Percentiles rank a stretch among this genome's conserved stretches.
These are phyloP conservation scores for Amaranthus tricolor DNA, from an alignment of 179 eudicot genomes.

Conservation along the genomic window DNA sequence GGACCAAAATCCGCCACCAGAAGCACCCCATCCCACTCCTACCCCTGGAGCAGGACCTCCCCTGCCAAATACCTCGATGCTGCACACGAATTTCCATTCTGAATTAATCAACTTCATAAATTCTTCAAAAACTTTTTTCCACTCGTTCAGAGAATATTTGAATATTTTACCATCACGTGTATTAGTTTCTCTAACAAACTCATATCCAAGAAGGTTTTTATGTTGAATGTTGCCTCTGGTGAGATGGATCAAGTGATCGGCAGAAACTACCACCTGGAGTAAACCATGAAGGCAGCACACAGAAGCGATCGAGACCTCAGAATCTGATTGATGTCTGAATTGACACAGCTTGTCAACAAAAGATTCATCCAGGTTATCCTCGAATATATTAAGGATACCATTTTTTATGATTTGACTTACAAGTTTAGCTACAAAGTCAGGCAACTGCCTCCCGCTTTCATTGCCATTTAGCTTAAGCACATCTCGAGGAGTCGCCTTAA, in stretches of 20 bases:
- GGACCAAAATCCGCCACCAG: slow-evolving; percentile 85
- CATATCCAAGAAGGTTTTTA: slow-evolving; percentile 22
- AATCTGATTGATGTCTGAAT: slow-evolving; percentile 48
- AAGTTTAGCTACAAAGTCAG: slow-evolving; percentile 66
- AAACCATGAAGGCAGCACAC: slow-evolving; percentile 62
- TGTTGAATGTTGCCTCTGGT: slow-evolving; percentile 30
- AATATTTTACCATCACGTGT: slow-evolving; percentile 57
- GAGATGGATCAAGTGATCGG: slow-evolving; percentile 57
- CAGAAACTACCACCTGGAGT: slow-evolving; percentile 43
- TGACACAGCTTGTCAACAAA: slow-evolving; percentile 48
- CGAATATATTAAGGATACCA: slow-evolving; percentile 42
- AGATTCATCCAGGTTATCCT: slow-evolving; percentile 30
- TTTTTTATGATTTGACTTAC: slow-evolving; percentile 46
- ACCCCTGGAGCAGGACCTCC: slow-evolving; percentile 96
- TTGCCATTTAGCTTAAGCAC: slow-evolving; percentile 21
- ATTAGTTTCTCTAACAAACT: slow-evolving; percentile 31
- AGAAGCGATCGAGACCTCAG: slow-evolving; percentile 61
- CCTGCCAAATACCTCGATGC: slow-evolving; percentile 71
- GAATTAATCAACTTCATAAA: slow-evolving; percentile 45
- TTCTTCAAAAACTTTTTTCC: slow-evolving; percentile 42
- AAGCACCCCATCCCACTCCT: slow-evolving; percentile 88
- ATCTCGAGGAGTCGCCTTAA: slow-evolving; percentile 59
- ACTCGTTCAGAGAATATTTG: slow-evolving; percentile 40
- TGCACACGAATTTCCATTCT: slow-evolving; percentile 43
- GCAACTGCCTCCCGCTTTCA: slow-evolving; percentile 49